These are phyloP conservation scores for Fraxinus cuspidata DNA, from an alignment of 257 asterid species.

Conservation along the genomic window DNA sequence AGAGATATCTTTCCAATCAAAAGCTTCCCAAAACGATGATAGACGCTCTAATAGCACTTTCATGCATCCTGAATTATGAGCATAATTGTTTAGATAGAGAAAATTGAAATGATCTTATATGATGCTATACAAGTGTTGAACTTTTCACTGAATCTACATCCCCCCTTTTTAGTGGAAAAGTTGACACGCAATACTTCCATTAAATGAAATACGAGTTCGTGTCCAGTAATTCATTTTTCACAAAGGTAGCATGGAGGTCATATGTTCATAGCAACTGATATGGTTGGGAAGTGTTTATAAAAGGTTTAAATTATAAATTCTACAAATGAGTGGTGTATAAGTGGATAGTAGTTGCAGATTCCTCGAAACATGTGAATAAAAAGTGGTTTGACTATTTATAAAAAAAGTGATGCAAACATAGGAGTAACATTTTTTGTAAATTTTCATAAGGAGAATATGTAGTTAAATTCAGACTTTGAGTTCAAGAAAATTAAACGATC, in stretches of 20 bases:
- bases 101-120: not conserved
- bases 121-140: not conserved
- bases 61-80: not conserved
- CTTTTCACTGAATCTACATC: not conserved
- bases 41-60: not conserved
- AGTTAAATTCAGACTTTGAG: not conserved
- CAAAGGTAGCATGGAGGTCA: not conserved
- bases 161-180: not conserved
- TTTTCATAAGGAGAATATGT: not conserved
- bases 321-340: too few relatives aligned
- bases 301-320: too few relatives aligned
- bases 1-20: not conserved
- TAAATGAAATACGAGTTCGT: not conserved
- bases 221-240: not conserved
- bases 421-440: not conserved
- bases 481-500: not conserved
- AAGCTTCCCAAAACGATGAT: not conserved
- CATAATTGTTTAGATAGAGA: not conserved
- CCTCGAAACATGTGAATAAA: too few relatives aligned
- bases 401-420: too few relatives aligned
- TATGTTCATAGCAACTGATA: not conserved
- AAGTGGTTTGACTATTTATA: too few relatives aligned
- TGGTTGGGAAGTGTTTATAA: too few relatives aligned
- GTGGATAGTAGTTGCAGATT: too few relatives aligned
- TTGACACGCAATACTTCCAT: not conserved